Evolutionary conservation across 1,139 yeast genomes (phyloP).

Genomic region (Debaryomyces singareniensis): DNA sequence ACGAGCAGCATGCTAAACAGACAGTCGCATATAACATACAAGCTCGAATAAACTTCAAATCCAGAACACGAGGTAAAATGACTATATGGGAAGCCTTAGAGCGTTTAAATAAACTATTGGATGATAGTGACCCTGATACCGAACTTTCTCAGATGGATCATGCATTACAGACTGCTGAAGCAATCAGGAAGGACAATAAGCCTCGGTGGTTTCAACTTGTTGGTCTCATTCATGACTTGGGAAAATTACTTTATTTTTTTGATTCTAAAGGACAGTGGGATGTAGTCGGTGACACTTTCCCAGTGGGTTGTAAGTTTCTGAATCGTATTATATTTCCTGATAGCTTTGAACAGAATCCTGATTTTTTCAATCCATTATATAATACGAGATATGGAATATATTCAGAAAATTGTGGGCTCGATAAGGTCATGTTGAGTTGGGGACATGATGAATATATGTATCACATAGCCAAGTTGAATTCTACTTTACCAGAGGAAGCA

Average conservation of each 20-base stretch:
- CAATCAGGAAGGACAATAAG: constrained; percentile 58
- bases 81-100: constrained; percentile 68
- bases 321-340: constrained; percentile 56
- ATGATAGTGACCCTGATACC: constrained; percentile 72
- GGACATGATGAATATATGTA: constrained; percentile 79
- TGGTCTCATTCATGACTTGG: constrained; percentile 66
- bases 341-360: constrained; percentile 56
- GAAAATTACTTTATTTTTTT: constrained; percentile 61
- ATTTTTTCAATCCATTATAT: constrained; percentile 56
- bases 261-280: constrained; percentile 78
- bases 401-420: constrained; percentile 59
- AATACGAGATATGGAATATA: constrained; percentile 64
- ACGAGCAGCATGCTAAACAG: constrained; percentile 64
- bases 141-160: constrained; percentile 71
- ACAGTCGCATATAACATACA: constrained; percentile 70
- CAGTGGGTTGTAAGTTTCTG: constrained; percentile 65
- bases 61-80: constrained; percentile 60
- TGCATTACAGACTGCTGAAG: constrained; percentile 73
- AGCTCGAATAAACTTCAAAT: constrained; percentile 64
- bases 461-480: constrained; percentile 60
- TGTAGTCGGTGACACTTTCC: constrained; percentile 77
- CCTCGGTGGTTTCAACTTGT: constrained; percentile 76
- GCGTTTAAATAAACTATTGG: constrained; percentile 54
- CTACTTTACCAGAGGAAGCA: constrained; percentile 58
- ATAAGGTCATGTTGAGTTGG: constrained; percentile 70